phyloP scores from a whole-genome alignment of 768 basidiomycete genomes.

The Serendipita sp. region DNA sequence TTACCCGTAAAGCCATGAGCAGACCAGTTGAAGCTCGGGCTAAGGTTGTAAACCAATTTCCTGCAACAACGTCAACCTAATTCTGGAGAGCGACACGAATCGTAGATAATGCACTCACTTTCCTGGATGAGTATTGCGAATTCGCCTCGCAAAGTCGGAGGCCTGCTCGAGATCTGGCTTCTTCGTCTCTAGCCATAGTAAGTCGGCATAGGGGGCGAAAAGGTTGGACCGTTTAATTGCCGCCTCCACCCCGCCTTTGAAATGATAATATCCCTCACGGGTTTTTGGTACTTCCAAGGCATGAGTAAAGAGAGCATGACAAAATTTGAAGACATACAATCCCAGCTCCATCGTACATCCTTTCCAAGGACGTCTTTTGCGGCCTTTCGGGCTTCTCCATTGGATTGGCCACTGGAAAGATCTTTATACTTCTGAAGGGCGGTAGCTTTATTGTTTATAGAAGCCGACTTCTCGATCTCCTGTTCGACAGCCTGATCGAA shows the following conservation, averaged over 20 bases:
- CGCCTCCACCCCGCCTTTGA: constrained; percentile 62
- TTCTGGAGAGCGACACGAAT: neutral
- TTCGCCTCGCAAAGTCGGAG: constrained; percentile 55
- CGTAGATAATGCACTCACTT: constrained; percentile 28
- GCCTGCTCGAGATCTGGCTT: constrained; percentile 72
- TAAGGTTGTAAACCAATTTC: constrained; percentile 80
- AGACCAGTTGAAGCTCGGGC: constrained; percentile 91
- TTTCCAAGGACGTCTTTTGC: constrained; percentile 60
- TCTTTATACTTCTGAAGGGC: constrained; percentile 43
- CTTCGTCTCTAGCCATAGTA: constrained; percentile 89
- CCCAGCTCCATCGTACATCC: constrained; percentile 77
- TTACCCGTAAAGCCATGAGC: constrained; percentile 48
- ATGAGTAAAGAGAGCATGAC: neutral
- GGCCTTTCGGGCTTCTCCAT: constrained; percentile 48
- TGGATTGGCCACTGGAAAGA: constrained; percentile 49
- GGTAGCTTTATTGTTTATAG: constrained; percentile 34
- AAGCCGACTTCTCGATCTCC: constrained; percentile 33
- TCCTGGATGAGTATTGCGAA: constrained; percentile 52
- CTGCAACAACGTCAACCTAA: neutral
- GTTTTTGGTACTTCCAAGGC: constrained; percentile 54
- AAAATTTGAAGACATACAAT: constrained; percentile 28
- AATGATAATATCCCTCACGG: constrained; percentile 83
- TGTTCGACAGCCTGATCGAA: constrained; percentile 62
- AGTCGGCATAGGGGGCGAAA: constrained; percentile 75
- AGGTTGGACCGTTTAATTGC: constrained; percentile 66